Evolutionary conservation across 805 yeast genomes (phyloP).

Genomic region (Starmerella floris): DNA sequence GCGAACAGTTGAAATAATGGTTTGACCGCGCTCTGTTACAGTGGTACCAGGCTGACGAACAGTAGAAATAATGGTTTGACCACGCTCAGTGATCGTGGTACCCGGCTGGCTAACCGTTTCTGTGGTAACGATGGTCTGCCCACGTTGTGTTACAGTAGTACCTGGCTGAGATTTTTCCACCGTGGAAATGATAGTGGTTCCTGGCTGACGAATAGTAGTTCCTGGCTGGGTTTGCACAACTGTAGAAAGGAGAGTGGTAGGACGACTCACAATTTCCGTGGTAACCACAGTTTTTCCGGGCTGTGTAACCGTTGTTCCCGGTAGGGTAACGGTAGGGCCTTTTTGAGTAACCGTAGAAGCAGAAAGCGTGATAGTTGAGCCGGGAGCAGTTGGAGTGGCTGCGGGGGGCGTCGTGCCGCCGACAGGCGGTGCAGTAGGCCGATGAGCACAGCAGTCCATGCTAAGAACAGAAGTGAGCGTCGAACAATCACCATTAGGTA

Average conservation of each 20-base stretch:
- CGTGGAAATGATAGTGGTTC: constrained; percentile 9
- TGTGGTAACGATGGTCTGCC: no score
- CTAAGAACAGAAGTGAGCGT: constrained; percentile 20
- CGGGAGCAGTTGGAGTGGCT: constrained; percentile 15
- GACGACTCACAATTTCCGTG: no score
- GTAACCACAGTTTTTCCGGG: constrained; percentile 15
- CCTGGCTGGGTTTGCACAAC: constrained; percentile 21
- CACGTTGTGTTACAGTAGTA: constrained; percentile 13
- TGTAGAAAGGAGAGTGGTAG: no score
- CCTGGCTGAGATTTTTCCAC: constrained; percentile 15
- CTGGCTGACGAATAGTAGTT: constrained; percentile 15
- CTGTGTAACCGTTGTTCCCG: constrained; percentile 20
- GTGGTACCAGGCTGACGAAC: constrained; percentile 4
- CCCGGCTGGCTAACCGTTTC: constrained; percentile 21
- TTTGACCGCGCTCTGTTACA: no score
- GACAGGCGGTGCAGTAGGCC: background rate
- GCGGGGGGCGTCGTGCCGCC: constrained; percentile 7
- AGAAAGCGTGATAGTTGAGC: constrained; percentile 17
- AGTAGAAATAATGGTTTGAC: no score
- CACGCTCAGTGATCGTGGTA: constrained; percentile 14
- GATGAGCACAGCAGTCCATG: constrained; percentile 16
- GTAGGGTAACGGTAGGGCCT: constrained; percentile 12
- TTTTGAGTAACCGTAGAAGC: constrained; percentile 11
- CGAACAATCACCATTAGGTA: constrained; percentile 45
- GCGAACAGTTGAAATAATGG: no score